Evolutionary conservation across 169 alveolate genomes (phyloP).

Genomic region (Babesia ovata): DNA sequence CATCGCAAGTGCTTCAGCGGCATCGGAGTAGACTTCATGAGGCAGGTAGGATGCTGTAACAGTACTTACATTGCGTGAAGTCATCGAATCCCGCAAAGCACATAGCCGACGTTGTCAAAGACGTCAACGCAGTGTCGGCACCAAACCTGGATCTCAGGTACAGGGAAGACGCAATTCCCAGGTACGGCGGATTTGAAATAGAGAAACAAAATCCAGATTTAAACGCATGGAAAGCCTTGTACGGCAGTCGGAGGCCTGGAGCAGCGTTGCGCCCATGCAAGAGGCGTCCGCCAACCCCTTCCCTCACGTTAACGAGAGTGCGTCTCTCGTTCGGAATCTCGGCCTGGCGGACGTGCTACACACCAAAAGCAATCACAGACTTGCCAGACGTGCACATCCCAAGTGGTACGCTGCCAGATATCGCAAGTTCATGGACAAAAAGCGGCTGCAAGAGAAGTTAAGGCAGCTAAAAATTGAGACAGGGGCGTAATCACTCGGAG

Average conservation of each 20-base stretch:
- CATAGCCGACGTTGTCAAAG: constrained; percentile 46
- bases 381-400: constrained; percentile 75
- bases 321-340: constrained; percentile 72
- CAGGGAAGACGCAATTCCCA: constrained; percentile 44
- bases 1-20: constrained; percentile 71
- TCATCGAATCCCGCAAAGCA: constrained; percentile 21
- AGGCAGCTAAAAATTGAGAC: constrained; percentile 52
- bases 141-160: constrained; percentile 45
- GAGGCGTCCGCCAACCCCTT: constrained; percentile 71
- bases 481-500: constrained; percentile 37
- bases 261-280: constrained; percentile 62
- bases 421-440: constrained; percentile 58
- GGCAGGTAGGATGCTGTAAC: background rate
- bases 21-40: constrained; percentile 44
- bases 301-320: constrained; percentile 79
- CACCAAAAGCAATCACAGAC: constrained; percentile 70
- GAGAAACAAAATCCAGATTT: constrained; percentile 34
- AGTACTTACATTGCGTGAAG: background rate
- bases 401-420: constrained; percentile 71
- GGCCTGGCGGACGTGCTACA: constrained; percentile 67
- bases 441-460: constrained; percentile 39
- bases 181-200: constrained; percentile 33
- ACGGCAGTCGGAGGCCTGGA: constrained; percentile 71
- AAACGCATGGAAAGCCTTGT: constrained; percentile 66
- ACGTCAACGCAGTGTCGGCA: constrained; percentile 38